Evolutionary conservation across 2,329 filamentous ascomycete species (phyloP), one percentile per base, ranked within the genome.

Genomic region (Tympanopsis confertula): DNA sequence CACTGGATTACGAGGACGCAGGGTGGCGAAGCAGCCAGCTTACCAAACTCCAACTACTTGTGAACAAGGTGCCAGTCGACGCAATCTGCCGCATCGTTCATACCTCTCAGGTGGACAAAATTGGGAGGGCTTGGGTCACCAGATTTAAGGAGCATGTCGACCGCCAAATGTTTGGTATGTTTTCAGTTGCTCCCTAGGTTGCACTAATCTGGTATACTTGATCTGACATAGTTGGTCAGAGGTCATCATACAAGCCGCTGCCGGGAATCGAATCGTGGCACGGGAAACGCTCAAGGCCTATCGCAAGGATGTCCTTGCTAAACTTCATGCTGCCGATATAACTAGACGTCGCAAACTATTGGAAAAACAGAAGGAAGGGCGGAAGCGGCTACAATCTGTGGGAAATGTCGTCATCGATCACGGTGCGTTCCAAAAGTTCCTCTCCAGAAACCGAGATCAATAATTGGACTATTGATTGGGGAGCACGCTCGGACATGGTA

Each of bases 111-210:
- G 66, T 69, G 2, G 68, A 74, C 36, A 63, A 71, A 10, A 59
- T 79, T 7, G 78, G 76, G n/a, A 66, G 73, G 41, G 58, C 66
- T 35, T 82, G 78, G 78, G 78, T 82, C 12, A 66, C 66, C 14
- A 81, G 80, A 49, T 82, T 82, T 65, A 82, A 81, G 46, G 68
- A 80, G 53, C 78, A 82, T 48, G 78, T 82, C 22, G 73, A 79
- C 46, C 61, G 78, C 10, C 78, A 82, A 50, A 74, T 82, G 63
- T 82, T 81, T 47, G 78, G 22, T 26, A n/a, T 7, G 22, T 26
- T 26, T 26, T n/a, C 22, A 10, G 7, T n/a, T n/a, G 7, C n/a
- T n/a, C n/a, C n/a, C n/a, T n/a, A n/a, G n/a, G n/a, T n/a, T n/a
- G n/a, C n/a, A n/a, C n/a, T n/a, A n/a, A n/a, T n/a, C n/a, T n/a